Conservation (phyloP, 768 basidiomycete genomes). For the Neoboletus brunneissimus region DNA sequence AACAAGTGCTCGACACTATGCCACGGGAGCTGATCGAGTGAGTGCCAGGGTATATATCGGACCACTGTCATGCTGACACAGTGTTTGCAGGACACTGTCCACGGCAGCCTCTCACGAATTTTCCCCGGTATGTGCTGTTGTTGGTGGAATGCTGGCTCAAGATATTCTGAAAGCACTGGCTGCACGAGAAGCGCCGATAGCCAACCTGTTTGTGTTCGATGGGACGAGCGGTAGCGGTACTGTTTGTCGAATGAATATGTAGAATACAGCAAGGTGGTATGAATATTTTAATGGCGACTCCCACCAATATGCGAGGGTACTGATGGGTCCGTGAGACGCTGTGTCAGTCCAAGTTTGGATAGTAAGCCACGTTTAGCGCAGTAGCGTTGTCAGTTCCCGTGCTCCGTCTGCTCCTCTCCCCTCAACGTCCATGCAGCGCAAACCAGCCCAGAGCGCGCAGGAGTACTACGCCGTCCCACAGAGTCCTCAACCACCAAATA, state of each 20-base stretch:
- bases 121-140: conserved; percentile 89
- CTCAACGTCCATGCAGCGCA: conserved; percentile 37
- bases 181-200: conserved; percentile 88
- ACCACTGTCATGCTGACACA: conserved; percentile 6
- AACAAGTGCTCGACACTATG: conserved; percentile 55
- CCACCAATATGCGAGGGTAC: background rate
- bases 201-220: conserved; percentile 90
- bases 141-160: conserved; percentile 93
- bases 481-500: conserved; percentile 46
- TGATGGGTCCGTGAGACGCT: conserved; percentile 10
- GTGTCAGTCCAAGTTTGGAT: conserved; percentile 21
- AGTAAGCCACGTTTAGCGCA: conserved; percentile 20
- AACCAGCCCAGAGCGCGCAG: conserved; percentile 45
- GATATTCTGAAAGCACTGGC: conserved; percentile 91
- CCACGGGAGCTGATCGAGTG: conserved; percentile 66
- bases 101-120: conserved; percentile 80
- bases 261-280: background rate
- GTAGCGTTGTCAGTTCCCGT: conserved; percentile 9
- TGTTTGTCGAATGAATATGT: conserved; percentile 55
- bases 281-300: background rate
- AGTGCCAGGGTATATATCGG: background rate
- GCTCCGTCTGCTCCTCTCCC: conserved; percentile 5
- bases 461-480: conserved; percentile 69
- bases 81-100: conserved; percentile 54
- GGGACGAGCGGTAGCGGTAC: conserved; percentile 75